Percentiles rank a stretch among this genome's conserved stretches.
Conservation (phyloP, 192 early-diverging fungal species). For the Mortierella hygrophila region DNA sequence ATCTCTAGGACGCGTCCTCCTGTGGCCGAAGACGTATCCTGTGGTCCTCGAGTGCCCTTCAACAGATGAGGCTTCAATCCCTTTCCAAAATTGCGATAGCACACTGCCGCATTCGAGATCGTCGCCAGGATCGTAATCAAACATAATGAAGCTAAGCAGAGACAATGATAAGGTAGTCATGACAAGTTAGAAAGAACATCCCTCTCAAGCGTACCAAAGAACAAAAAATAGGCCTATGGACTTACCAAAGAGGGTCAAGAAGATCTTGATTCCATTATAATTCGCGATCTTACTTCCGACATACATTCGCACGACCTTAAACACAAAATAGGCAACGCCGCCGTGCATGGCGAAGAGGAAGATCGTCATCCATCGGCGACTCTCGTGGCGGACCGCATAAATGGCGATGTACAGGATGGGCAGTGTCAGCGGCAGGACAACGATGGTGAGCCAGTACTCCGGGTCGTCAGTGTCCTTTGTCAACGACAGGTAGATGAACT, state of each 20-base stretch:
- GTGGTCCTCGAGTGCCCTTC: constrained; percentile 12
- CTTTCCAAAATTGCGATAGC: constrained; percentile 70
- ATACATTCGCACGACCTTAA: constrained; percentile 75
- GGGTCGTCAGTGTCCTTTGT: constrained; percentile 56
- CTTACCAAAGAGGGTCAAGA: constrained; percentile 81
- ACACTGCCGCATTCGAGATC: constrained; percentile 62
- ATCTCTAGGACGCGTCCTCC: constrained; percentile 36
- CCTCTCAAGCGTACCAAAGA: constrained; percentile 44
- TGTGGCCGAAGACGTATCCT: constrained; percentile 20
- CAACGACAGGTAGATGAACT: constrained; percentile 56
- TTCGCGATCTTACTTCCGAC: constrained; percentile 48
- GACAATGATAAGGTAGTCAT: constrained; percentile 2
- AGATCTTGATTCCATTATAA: constrained; percentile 68
- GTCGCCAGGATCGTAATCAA: constrained; percentile 62
- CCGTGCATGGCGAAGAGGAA: constrained; percentile 72
- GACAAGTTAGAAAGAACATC: constrained; percentile 58
- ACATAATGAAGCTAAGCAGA: constrained; percentile 58
- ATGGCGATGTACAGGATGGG: constrained; percentile 73
- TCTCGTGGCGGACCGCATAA: constrained; percentile 78
- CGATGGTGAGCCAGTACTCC: constrained; percentile 65
- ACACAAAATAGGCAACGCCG: constrained; percentile 76
- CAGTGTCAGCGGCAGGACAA: constrained; percentile 71
- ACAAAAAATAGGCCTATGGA: constrained; percentile 18
- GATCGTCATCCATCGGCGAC: constrained; percentile 65
- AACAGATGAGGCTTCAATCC: constrained; percentile 64